Base-by-base conservation (phyloP, 2,329 filamentous ascomycete genomes). In the Albifimbria verrucaria region DNA sequence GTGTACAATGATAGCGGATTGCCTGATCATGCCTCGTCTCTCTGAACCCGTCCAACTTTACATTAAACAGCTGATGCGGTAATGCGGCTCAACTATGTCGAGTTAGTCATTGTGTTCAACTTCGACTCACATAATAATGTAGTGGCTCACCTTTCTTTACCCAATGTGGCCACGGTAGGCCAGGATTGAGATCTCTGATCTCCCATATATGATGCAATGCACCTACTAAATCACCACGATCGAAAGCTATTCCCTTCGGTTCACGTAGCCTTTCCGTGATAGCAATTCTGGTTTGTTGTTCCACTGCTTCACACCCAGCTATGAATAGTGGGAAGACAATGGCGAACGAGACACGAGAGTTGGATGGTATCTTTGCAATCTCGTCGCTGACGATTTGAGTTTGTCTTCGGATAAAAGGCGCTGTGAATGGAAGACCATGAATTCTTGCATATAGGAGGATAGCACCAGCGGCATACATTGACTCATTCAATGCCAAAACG, bases 281-380 rank as follows among this genome's bases (percentile, higher is more conserved):
- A 10, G 47, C 44, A 28, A 48, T 39, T 22, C 55, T 53, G 44
- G 52, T 48, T 15, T 46, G n/a, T 36, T 41, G 47, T 24, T 58
- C 56, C n/a, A 55, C 46, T 11, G 54, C 54, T 48, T 58, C 56
- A 39, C 56, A 58, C 4, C 56, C 56, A 15, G 56, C 56, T 2
- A 54, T 52, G 42, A 58, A 56, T 7, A 58, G 45, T 1, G 56
- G 56, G 32, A 58, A 58, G 2, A 58, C 45, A 21, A 55, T 53
- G 3, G 54, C 49, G 21, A 52, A 55, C 12, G 54, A 56, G 4
- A 54, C 52, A 3, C 51, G 56, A 9, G 56, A 58, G 25, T 53
- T 18, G 5, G n/a, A 7, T 12, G 46, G 28, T 23, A 58, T 56
- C 21, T 56, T 58, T 2, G 42, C 15, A 18, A 58, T 42, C 46